Conservation (phyloP, 1,284 basidiomycete species). For the Cryptococcus sp. region DNA sequence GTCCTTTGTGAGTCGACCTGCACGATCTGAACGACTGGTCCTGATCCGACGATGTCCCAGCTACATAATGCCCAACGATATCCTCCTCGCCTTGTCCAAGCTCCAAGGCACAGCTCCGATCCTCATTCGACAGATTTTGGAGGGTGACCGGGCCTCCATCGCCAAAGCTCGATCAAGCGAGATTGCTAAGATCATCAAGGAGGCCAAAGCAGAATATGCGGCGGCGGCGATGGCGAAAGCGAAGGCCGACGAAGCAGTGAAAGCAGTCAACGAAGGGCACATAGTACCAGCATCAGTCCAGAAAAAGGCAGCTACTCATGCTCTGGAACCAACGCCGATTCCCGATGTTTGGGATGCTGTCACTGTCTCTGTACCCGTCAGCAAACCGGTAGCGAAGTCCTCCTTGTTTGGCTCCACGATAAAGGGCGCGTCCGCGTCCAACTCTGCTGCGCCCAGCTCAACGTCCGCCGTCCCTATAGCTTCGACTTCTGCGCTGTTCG, state of each 20-base stretch:
- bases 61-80: conserved; percentile 67
- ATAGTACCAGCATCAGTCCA: background rate
- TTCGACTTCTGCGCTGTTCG: conserved; percentile 15
- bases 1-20: conserved; percentile 62
- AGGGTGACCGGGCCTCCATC: conserved; percentile 19
- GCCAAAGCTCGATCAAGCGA: conserved; percentile 60
- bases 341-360: conserved; percentile 25
- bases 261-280: background rate
- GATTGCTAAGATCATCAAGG: conserved; percentile 53
- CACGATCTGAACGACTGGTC: background rate
- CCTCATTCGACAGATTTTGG: conserved; percentile 12
- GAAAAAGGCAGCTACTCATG: conserved; percentile 4
- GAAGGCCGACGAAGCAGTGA: background rate
- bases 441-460: too few species aligned
- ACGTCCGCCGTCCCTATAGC: conserved; percentile 42
- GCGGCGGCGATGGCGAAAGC: background rate
- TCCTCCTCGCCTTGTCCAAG: conserved; percentile 49
- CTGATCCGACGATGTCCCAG: conserved; percentile 2
- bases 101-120: conserved; percentile 6
- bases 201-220: conserved; percentile 9
- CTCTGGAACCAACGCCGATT: conserved; percentile 17
- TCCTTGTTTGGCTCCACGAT: conserved; percentile 29
- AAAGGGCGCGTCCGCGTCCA: background rate
- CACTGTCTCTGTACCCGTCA: background rate
- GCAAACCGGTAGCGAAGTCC: conserved; percentile 10